A percentile compares a stretch with the other conserved stretches of the same genome.
phyloP scores from a whole-genome alignment of 2,329 filamentous ascomycete genomes.

The Truncatella angustata region DNA sequence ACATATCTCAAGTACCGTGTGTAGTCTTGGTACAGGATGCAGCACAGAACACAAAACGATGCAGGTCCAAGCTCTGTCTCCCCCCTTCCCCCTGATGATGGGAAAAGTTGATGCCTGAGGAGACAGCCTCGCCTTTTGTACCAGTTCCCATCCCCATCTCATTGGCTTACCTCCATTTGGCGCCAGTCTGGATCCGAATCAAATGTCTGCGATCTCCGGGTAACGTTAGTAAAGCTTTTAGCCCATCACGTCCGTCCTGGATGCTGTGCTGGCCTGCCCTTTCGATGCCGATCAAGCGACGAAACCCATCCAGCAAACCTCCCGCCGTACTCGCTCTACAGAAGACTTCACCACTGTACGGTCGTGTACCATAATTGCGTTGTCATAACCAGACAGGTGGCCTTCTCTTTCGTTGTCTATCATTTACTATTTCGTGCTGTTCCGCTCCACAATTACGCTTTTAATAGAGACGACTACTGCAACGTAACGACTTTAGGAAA shows the following conservation, averaged over 20 bases:
- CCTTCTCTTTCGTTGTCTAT: slow-evolving; percentile 6
- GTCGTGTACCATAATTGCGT: no score
- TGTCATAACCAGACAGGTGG: background rate
- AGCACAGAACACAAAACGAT: background rate
- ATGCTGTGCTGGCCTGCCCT: background rate
- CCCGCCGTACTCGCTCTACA: no score
- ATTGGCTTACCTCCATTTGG: slow-evolving; percentile 2
- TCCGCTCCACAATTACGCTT: background rate
- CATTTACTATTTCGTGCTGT: slow-evolving; percentile 4
- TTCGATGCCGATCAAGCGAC: no score
- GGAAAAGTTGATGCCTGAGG: slow-evolving; percentile 9
- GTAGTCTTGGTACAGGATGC: no score
- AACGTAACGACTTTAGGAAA: background rate
- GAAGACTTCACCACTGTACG: no score
- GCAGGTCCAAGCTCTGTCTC: slow-evolving; percentile 7
- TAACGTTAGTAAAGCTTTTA: no score
- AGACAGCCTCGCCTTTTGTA: slow-evolving; percentile 4
- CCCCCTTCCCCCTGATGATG: background rate
- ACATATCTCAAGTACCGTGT: no score
- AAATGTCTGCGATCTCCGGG: no score
- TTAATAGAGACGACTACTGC: slow-evolving; percentile 3
- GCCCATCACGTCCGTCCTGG: background rate
- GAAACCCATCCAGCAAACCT: no score
- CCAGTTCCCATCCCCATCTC: background rate
- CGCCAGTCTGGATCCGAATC: slow-evolving; percentile 4